Evolutionary conservation across 768 basidiomycete species (phyloP).

Genomic region (Tylopilus felleus): DNA sequence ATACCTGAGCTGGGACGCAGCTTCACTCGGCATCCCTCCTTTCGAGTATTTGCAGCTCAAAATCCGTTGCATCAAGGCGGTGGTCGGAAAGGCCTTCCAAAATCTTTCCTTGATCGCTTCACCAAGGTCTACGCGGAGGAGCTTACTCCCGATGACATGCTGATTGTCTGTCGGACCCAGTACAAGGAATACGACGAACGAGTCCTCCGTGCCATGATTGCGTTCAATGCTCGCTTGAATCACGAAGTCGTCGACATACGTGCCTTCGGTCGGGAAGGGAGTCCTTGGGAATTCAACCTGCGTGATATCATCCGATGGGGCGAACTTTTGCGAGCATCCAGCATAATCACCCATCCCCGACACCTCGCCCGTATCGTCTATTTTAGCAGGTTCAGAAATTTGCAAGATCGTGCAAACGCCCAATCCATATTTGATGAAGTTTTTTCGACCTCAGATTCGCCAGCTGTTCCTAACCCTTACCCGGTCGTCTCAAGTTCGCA

Average conservation of each 20-base stretch:
- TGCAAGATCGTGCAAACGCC: conserved; percentile 58
- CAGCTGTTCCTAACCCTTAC: conserved; percentile 37
- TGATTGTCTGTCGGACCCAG: conserved; percentile 70
- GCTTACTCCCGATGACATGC: conserved; percentile 71
- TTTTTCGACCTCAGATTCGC: conserved; percentile 38
- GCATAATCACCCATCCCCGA: conserved; percentile 44
- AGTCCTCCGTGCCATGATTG: conserved; percentile 70
- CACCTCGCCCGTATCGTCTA: conserved; percentile 73
- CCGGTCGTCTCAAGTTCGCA: conserved; percentile 39
- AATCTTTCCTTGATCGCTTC: conserved; percentile 96
- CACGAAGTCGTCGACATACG: conserved; percentile 61
- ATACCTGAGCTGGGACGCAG: conserved; percentile 92
- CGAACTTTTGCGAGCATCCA: conserved; percentile 41
- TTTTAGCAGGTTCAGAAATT: conserved; percentile 78
- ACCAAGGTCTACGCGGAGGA: conserved; percentile 96
- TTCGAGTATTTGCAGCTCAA: conserved; percentile 96
- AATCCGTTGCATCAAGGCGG: conserved; percentile 96
- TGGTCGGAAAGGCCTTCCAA: conserved; percentile 94
- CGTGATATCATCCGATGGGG: conserved; percentile 93
- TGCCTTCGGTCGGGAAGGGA: conserved; percentile 72
- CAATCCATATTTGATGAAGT: conserved; percentile 50
- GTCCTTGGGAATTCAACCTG: conserved; percentile 98
- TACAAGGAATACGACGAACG: conserved; percentile 58
- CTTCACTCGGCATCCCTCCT: conserved; percentile 86
- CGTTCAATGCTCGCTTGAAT: conserved; percentile 71